Base-by-base conservation (phyloP, 2,329 filamentous ascomycete species). In the Ramularia endophylla region DNA sequence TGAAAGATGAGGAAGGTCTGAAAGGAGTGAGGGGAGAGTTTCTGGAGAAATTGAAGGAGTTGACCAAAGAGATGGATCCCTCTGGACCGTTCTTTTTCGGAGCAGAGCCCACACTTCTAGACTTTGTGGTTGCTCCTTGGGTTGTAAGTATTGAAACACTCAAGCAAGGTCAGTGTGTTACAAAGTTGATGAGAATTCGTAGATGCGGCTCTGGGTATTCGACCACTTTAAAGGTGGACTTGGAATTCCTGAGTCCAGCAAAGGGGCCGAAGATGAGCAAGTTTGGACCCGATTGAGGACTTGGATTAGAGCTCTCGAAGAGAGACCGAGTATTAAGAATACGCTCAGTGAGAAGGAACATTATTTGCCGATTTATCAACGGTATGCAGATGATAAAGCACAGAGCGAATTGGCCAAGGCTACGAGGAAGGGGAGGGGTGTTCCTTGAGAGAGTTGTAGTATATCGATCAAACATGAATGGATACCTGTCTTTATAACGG, bases 91-190 rank as follows among this genome's bases (percentile, higher is more conserved):
- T 75, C 65, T 89, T 88, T 56, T 58, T 81, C 1, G 84, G 84
- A 1, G 60, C 67, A 1, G 65, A 72, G 28, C 74, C 86, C n/a
- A 73, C 73, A 40, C 63, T 88, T 15, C 76, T 87, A 11, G 85
- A 90, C 60, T 68, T 87, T 17, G 74, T 78, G 47, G 65, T 88
- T 3, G 84, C 80, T 27, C 85, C 85, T 0, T 89, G 83, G 83
- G 79, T 80, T 0, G 74, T 80, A 35, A 41, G 40, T 48, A 8
- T 17, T 27, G 28, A 34, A 18, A 35, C 11, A 16, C 28, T 8
- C 38, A 18, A 31, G 19, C 25, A 15, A 11, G 13, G 38, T 17
- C 36, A 20, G 39, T 31, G 11, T 7, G n/a, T 22, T 22, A 22
- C 29, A 37, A 12, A 43, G 39, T 29, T 13, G 13, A n/a, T 36